Conservation (phyloP, 2,329 filamentous ascomycete species). For the Curvularia lunata region DNA sequence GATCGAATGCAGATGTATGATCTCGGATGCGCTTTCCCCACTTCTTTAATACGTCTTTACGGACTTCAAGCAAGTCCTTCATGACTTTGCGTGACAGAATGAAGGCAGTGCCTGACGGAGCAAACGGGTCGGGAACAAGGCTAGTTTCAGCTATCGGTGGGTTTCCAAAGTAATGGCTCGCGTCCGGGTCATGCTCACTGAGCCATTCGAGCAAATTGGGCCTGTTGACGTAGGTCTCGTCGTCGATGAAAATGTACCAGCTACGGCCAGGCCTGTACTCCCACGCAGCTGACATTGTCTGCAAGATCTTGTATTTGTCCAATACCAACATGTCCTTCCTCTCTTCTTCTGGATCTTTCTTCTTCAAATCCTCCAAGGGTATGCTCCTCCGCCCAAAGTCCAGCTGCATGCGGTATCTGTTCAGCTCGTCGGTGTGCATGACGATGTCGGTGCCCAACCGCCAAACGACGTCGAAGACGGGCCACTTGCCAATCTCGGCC, state of each 20-base stretch:
- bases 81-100: slow-evolving; percentile 59
- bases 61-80: slow-evolving; percentile 50
- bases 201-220: slow-evolving; percentile 62
- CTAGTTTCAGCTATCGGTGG: slow-evolving; percentile 22
- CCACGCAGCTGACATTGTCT: slow-evolving; percentile 45
- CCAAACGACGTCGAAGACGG: slow-evolving; percentile 48
- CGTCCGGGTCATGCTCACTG: slow-evolving; percentile 54
- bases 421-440: slow-evolving; percentile 41
- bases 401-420: slow-evolving; percentile 46
- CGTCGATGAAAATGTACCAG: slow-evolving; percentile 67
- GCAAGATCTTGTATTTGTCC: slow-evolving; percentile 51
- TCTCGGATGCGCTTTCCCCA: slow-evolving; percentile 55
- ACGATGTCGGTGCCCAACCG: slow-evolving; percentile 39
- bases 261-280: slow-evolving; percentile 55
- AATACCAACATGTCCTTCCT: slow-evolving; percentile 28
- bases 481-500: slow-evolving; percentile 43
- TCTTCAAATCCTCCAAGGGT: slow-evolving; percentile 31
- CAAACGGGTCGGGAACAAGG: slow-evolving; percentile 53
- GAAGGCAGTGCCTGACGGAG: slow-evolving; percentile 61
- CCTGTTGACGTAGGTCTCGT: slow-evolving; percentile 64
- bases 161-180: slow-evolving; percentile 61
- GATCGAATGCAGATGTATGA: slow-evolving; percentile 60
- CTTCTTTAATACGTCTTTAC: slow-evolving; percentile 49
- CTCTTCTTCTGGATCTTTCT: slow-evolving; percentile 28
- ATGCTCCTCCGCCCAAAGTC: slow-evolving; percentile 40